Conservation (phyloP, 345 rosid species). For the Moricandia moricandioides region DNA sequence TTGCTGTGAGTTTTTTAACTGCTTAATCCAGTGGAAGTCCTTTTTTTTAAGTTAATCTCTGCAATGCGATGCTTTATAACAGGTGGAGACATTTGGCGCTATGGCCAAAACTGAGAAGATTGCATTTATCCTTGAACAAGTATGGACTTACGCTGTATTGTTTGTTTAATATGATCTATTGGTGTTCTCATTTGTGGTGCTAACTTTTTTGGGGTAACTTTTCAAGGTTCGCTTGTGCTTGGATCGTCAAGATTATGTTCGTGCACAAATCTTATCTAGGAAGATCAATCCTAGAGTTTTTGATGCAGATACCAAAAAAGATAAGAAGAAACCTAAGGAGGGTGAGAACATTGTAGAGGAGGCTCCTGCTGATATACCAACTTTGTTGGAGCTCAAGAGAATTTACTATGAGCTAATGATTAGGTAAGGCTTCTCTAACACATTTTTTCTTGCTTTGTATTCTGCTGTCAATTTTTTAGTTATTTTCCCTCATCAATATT, state of each 20-base stretch:
- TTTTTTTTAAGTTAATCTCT: background rate
- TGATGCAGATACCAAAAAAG: constrained; percentile 70
- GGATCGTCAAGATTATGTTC: constrained; percentile 88
- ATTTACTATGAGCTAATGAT: constrained; percentile 91
- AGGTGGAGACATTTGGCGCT: constrained; percentile 98
- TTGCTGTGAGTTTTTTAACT: constrained; percentile 61
- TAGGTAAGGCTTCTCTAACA: constrained; percentile 42
- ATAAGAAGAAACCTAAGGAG: constrained; percentile 93
- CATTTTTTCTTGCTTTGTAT: background rate
- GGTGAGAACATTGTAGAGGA: constrained; percentile 82
- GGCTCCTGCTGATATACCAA: constrained; percentile 95
- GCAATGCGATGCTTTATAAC: background rate
- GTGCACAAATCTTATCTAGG: constrained; percentile 96
- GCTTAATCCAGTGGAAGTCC: background rate
- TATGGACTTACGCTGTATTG: constrained; percentile 22
- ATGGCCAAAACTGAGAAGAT: constrained; percentile 98
- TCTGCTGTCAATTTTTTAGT: background rate
- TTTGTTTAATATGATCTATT: background rate
- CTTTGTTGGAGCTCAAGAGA: constrained; percentile 78
- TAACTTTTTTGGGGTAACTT: constrained; percentile 9
- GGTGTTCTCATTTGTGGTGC: background rate
- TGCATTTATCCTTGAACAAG: constrained; percentile 94
- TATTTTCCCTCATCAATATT: background rate
- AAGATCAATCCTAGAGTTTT: constrained; percentile 90
- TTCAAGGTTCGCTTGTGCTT: constrained; percentile 90